A percentile compares a stretch with the other conserved stretches of the same genome.
These are phyloP conservation scores for Metschnikowia borealis DNA, from an alignment of 805 yeast species.

Conservation along the genomic window DNA sequence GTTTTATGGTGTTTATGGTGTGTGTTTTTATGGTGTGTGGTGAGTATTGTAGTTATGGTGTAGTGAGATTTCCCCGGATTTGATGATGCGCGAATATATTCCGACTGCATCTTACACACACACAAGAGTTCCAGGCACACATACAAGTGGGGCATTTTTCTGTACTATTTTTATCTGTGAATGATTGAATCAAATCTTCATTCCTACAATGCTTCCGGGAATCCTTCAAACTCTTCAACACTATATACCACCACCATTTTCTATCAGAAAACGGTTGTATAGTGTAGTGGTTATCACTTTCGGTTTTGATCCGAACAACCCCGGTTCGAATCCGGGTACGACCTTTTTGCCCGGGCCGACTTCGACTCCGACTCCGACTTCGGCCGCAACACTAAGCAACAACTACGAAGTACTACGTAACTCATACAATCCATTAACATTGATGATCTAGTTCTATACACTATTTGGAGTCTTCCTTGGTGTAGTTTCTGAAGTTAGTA, in stretches of 20 bases:
- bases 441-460: neutral
- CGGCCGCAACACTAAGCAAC: neutral
- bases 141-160: too few species aligned
- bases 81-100: too few species aligned
- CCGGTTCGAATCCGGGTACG: constrained; percentile 87
- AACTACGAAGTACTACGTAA: too few species aligned
- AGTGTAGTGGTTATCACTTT: constrained; percentile 80
- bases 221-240: fast-evolving
- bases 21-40: neutral
- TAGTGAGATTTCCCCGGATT: too few species aligned
- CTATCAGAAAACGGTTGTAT: constrained; percentile 37
- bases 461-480: constrained; percentile 40
- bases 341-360: constrained; percentile 34
- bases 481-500: constrained; percentile 30
- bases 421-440: too few species aligned
- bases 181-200: too few species aligned
- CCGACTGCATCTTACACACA: too few species aligned
- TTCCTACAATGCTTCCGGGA: too few species aligned
- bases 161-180: too few species aligned
- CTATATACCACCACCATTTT: neutral
- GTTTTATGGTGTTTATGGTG: neutral
- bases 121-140: too few species aligned
- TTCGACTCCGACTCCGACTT: neutral
- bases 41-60: too few species aligned
- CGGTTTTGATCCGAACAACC: constrained; percentile 80